A percentile compares a stretch with the other conserved stretches of the same genome.
phyloP scores from a whole-genome alignment of 371 early-diverging fungal species.

The Mucor racemosus region DNA sequence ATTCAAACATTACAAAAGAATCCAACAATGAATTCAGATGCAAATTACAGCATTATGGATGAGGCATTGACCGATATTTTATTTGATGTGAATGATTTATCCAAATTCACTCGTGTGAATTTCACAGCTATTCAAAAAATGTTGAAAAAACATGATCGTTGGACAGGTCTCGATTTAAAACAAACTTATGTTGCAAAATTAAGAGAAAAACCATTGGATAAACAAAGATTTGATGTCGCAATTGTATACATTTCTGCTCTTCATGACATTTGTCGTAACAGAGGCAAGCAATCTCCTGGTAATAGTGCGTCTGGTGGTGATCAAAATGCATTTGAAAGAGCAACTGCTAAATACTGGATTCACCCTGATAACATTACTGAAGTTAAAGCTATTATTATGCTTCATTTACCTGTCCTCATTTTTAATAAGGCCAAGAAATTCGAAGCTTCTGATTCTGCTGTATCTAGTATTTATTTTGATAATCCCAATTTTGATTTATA shows the following conservation, averaged over 20 bases:
- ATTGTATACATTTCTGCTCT: constrained; percentile 34
- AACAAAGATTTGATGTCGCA: constrained; percentile 35
- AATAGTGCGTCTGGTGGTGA: constrained; percentile 31
- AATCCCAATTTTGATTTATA: constrained; percentile 29
- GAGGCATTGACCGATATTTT: constrained; percentile 34
- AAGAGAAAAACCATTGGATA: constrained; percentile 33
- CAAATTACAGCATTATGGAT: constrained; percentile 54
- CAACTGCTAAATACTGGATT: constrained; percentile 86
- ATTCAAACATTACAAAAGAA: constrained; percentile 29
- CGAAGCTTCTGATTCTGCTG: constrained; percentile 33
- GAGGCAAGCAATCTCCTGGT: constrained; percentile 30
- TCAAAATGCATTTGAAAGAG: constrained; percentile 35
- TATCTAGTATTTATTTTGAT: constrained; percentile 35
- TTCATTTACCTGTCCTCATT: constrained; percentile 92
- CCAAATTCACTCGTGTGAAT: constrained; percentile 91
- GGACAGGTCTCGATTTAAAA: constrained; percentile 27
- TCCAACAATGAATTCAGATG: constrained; percentile 38
- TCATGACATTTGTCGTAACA: constrained; percentile 32
- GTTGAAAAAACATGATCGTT: constrained; percentile 89
- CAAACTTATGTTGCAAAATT: constrained; percentile 24
- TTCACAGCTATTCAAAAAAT: constrained; percentile 94
- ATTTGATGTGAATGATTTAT: constrained; percentile 84
- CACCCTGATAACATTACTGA: constrained; percentile 96
- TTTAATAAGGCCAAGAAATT: constrained; percentile 52
- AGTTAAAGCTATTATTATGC: constrained; percentile 87